Base-by-base conservation (phyloP, 2,329 filamentous ascomycete genomes). In the Xylaria multiplex region DNA sequence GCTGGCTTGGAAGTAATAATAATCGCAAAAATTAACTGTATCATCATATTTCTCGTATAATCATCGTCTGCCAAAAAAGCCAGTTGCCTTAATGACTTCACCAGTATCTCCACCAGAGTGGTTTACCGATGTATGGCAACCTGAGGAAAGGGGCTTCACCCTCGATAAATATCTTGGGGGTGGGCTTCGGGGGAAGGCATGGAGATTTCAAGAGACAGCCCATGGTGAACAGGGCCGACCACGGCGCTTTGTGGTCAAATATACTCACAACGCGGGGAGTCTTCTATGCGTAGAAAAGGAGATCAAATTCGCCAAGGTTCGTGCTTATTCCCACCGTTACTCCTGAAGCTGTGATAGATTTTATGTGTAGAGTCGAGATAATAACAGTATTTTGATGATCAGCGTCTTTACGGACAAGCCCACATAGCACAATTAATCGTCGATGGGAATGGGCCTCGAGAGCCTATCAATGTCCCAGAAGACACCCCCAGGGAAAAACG, bases 381-480 rank as follows among this genome's bases (percentile, higher is more conserved):
- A 3, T 24, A 24, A 24, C 22, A 3, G 24, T 24, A 13, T 9
- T 48, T 24, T 24, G 9, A 13, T 48, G 9, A 24, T 3, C 19
- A 48, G 45, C 22, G 11, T 48, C 22, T 48, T 8, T 48, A 48
- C 11, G 45, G 45, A 24, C 45, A 48, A 48, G 45, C 45, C 19
- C 45, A 48, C 22, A 48, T 48, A 48, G 45, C 45, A 24, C 45
- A 48, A 24, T 48, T 48, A 13, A 48, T 48, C 45, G 9, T 48
- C 3, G 45, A 48, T 13, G 45, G 45, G 19, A 24, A 24, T 24
- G 45, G 22, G 1, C 45, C 13, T 4, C 45, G 45, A 48, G 13
- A 48, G 45, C 45, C 45, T 24, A 19, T 48, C 3, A 9, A 19
- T 13, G 24, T 48, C 45, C 45, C 19, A 24, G 4, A 3, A 4